A percentile compares a stretch with the other conserved stretches of the same genome.
phyloP scores from a whole-genome alignment of 495 filamentous ascomycete species.

The Astrocystis sublimbata region DNA sequence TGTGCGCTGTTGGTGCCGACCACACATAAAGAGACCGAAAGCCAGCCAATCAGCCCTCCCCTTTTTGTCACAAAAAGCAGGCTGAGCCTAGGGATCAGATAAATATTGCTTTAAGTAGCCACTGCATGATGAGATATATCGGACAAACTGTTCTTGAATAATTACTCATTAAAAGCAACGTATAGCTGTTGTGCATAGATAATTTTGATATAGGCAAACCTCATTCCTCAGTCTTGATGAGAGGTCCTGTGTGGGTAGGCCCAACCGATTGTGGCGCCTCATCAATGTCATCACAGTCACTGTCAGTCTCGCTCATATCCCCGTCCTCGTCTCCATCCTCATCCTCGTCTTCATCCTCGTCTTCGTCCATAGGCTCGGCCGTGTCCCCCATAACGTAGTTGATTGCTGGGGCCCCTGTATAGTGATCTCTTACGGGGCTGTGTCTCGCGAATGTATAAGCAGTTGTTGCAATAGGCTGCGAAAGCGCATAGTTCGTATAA shows the following conservation, averaged over 20 bases:
- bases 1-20: too few species aligned
- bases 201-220: too few species aligned
- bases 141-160: too few species aligned
- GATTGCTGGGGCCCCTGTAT: not conserved
- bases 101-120: too few species aligned
- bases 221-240: constrained; percentile 13
- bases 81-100: too few species aligned
- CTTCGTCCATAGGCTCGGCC: constrained; percentile 20
- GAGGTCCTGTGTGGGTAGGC: constrained; percentile 1
- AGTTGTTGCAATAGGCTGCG: constrained; percentile 2
- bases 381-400: constrained; percentile 2
- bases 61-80: too few species aligned
- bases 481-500: not conserved
- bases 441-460: not conserved
- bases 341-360: constrained; percentile 9
- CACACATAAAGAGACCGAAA: too few species aligned
- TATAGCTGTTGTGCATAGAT: too few species aligned
- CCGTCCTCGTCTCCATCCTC: constrained; percentile 9
- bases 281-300: too few species aligned
- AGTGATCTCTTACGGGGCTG: not conserved
- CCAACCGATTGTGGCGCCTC: constrained; percentile 14
- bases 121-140: too few species aligned
- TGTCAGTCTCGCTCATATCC: constrained; percentile 13
- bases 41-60: too few species aligned
- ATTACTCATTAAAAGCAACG: too few species aligned